phyloP scores from a whole-genome alignment of 108 stramenopile genomes.

The Nitzschia sp. region DNA sequence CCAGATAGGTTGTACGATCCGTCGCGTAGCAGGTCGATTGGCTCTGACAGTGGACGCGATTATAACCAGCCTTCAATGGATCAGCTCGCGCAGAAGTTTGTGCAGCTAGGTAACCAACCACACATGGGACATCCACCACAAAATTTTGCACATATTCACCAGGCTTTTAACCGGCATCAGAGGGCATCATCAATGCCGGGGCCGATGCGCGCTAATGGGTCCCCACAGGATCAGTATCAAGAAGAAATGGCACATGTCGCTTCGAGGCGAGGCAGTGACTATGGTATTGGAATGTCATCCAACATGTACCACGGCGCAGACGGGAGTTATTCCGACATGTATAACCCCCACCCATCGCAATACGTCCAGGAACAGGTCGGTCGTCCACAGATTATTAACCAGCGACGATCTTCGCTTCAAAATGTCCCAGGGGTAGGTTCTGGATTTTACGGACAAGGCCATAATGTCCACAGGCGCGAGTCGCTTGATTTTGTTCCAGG shows the following conservation, averaged over 20 bases:
- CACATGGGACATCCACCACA: neutral
- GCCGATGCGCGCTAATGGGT: constrained; percentile 6
- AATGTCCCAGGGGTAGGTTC: neutral
- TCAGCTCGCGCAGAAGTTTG: constrained; percentile 9
- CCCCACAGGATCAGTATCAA: neutral
- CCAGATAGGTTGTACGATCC: constrained; percentile 6
- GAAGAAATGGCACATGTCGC: neutral
- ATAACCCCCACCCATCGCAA: neutral
- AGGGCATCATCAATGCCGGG: constrained; percentile 21
- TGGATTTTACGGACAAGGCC: neutral
- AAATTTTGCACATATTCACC: neutral
- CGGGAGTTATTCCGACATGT: neutral
- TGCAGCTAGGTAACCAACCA: constrained; percentile 5
- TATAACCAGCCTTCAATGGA: constrained; percentile 2
- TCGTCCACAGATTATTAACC: neutral
- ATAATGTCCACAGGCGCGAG: constrained; percentile 9
- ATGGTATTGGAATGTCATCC: constrained; percentile 1
- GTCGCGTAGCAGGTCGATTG: constrained; percentile 6
- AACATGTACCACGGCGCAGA: neutral
- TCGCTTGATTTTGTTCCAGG: constrained; percentile 31
- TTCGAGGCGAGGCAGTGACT: constrained; percentile 11
- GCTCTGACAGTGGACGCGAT: neutral
- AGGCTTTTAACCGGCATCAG: constrained; percentile 16
- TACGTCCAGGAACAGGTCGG: constrained; percentile 4
- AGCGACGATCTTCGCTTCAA: constrained; percentile 19